These are phyloP conservation scores for Leccinum colubrinum DNA, from an alignment of 1,284 basidiomycete genomes.

Conservation along the genomic window DNA sequence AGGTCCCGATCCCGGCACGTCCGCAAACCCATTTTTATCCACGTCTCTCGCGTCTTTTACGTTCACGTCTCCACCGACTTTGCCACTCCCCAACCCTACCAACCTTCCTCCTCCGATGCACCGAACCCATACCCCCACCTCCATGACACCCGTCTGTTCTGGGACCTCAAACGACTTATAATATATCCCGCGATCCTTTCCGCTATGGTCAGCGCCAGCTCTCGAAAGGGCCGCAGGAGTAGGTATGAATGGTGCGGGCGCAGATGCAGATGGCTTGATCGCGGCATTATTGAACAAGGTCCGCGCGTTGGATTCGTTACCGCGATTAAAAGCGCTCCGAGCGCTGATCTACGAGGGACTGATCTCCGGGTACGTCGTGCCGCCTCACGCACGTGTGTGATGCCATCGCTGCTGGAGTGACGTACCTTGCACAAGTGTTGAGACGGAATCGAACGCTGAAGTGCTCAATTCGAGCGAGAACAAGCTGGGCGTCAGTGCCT, in stretches of 20 bases:
- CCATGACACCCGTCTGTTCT: conserved; percentile 47
- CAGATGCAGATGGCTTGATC: conserved; percentile 57
- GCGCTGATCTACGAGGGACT: conserved; percentile 89
- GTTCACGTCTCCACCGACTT: conserved; percentile 20
- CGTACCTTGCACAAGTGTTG: conserved; percentile 90
- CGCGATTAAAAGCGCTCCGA: conserved; percentile 59
- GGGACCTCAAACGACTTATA: conserved; percentile 69
- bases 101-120: conserved; percentile 15
- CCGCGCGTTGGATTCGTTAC: conserved; percentile 81
- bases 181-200: conserved; percentile 65
- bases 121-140: conserved; percentile 52
- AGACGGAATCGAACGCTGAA: conserved; percentile 89
- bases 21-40: conserved; percentile 15
- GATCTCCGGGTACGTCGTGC: conserved; percentile 72
- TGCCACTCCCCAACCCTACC: conserved; percentile 22
- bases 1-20: not conserved
- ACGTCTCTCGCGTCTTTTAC: conserved; percentile 15
- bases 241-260: conserved; percentile 16
- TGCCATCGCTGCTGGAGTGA: conserved; percentile 55
- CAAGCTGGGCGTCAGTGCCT: conserved; percentile 82
- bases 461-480: conserved; percentile 94
- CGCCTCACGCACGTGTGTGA: not conserved
- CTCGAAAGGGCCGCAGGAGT: not conserved
- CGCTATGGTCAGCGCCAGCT: conserved; percentile 41
- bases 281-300: conserved; percentile 77